Base-by-base conservation (phyloP, 495 filamentous ascomycete species). In the Podospora comata region DNA sequence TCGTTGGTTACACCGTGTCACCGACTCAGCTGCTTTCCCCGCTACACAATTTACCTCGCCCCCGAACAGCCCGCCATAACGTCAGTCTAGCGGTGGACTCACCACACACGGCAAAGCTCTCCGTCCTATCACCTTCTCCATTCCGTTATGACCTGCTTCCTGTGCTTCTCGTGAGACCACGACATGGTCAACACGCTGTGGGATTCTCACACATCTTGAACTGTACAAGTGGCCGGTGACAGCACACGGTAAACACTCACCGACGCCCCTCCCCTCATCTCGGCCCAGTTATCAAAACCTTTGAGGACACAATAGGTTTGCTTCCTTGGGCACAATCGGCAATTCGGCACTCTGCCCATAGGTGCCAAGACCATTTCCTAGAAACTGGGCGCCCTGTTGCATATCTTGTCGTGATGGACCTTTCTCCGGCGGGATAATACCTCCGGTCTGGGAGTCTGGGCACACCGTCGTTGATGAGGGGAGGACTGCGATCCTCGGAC, bases 11-110 rank as follows among this genome's bases (percentile, higher is more conserved):
- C 55, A 58, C 55, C 55, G 55, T 58, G 55, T 58, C 55, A 58
- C 55, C 55, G 55, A 5, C 55, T 58, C 55, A 26, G 55, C 55
- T 58, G n/a, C 55, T 19, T 26, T 58, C 55, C 55, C 55, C 55
- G 55, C 55, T 58, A 20, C n/a, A 20, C n/a, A 58, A 26, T 58
- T 58, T 58, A 20, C 55, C 55, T 58, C 39, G 39, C 39, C 39
- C 39, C 39, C 39, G 39, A 48, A 13, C 39, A 11, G 55, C 4
- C 55, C 55, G 55, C 55, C 7, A 58, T 58, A 58, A 58, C 55
- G 55, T 58, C 55, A 58, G 55, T 58, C 55, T 58, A 26, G 55
- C 55, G 55, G 55, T 58, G 55, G 55, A 58, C 55, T 20, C 55
- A 58, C 55, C 55, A 26, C 3, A 58, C n/a, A 58, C 55, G 55